Conservation (phyloP, 208 protist genomes). For the Chromosphaera perkinsii region DNA sequence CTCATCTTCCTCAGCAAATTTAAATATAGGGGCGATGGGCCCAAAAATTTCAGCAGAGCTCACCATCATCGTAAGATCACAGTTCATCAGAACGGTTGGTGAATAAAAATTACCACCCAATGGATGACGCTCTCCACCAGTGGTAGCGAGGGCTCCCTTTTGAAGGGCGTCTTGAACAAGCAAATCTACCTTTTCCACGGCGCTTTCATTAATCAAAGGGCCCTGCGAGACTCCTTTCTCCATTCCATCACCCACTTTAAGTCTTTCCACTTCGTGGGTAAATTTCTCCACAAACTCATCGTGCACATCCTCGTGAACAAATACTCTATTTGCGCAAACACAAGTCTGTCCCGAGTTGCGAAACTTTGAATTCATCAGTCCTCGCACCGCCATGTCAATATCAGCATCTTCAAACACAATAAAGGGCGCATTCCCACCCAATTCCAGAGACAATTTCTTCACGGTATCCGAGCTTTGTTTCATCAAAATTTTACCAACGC, state of each 20-base stretch:
- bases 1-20: conserved; percentile 39
- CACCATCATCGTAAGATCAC: conserved; percentile 1
- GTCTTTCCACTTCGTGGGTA: background rate
- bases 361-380: conserved; percentile 42
- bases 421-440: conserved; percentile 52
- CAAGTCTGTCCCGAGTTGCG: conserved; percentile 52
- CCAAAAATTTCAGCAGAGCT: conserved; percentile 47
- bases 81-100: conserved; percentile 33
- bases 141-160: conserved; percentile 23
- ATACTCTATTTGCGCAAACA: conserved; percentile 46
- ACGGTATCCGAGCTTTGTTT: conserved; percentile 30
- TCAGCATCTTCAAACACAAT: conserved; percentile 54
- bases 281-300: conserved; percentile 23
- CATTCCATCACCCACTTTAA: conserved; percentile 26
- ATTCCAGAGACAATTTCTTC: conserved; percentile 44
- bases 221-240: conserved; percentile 32
- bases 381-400: conserved; percentile 38
- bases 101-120: conserved; percentile 30
- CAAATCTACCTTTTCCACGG: conserved; percentile 35
- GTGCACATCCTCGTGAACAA: conserved; percentile 35
- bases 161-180: conserved; percentile 38
- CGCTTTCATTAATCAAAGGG: conserved; percentile 44
- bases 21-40: conserved; percentile 37
- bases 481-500: conserved; percentile 43
- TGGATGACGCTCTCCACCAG: conserved; percentile 16